phyloP scores from a whole-genome alignment of 2,329 filamentous ascomycete species.

The Phialocephala sp. region DNA sequence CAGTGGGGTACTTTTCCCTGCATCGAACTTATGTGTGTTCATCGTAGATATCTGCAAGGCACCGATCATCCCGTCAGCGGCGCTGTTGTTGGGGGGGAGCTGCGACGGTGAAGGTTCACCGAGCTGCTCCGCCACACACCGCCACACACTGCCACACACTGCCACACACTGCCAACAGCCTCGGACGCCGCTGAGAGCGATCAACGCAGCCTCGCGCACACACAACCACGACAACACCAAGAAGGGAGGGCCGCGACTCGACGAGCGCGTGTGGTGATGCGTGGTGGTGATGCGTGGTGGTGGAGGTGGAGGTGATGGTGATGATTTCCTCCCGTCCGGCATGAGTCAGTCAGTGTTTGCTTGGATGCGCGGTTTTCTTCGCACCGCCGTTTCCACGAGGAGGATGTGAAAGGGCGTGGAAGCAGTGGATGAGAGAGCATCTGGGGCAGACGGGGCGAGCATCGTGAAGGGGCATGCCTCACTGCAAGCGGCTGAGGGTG shows the following conservation, averaged over 20 bases:
- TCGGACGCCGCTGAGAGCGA: constrained; percentile 1
- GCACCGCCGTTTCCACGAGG: background rate
- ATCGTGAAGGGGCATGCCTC: constrained; percentile 4
- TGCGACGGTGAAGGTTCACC: background rate
- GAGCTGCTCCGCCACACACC: background rate
- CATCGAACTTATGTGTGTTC: constrained; percentile 10
- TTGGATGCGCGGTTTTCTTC: constrained; percentile 10
- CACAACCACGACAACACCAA: too few relatives aligned
- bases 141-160: background rate
- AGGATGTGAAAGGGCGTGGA: constrained; percentile 6
- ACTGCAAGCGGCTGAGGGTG: constrained; percentile 8
- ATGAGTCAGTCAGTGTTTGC: constrained; percentile 12
- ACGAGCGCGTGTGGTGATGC: constrained; percentile 10
- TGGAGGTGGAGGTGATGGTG: too few relatives aligned
- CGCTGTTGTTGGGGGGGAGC: background rate
- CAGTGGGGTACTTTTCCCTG: background rate
- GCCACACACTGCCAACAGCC: background rate
- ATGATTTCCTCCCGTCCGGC: background rate
- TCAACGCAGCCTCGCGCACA: background rate
- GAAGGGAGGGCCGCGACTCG: too few relatives aligned
- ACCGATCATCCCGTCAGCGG: constrained; percentile 13
- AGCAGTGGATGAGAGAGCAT: constrained; percentile 10
- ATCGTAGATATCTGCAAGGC: constrained; percentile 17
- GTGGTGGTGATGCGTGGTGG: background rate
- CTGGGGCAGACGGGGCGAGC: background rate